Conservation (phyloP, 1,284 basidiomycete genomes). For the Cerioporus squamosus region DNA sequence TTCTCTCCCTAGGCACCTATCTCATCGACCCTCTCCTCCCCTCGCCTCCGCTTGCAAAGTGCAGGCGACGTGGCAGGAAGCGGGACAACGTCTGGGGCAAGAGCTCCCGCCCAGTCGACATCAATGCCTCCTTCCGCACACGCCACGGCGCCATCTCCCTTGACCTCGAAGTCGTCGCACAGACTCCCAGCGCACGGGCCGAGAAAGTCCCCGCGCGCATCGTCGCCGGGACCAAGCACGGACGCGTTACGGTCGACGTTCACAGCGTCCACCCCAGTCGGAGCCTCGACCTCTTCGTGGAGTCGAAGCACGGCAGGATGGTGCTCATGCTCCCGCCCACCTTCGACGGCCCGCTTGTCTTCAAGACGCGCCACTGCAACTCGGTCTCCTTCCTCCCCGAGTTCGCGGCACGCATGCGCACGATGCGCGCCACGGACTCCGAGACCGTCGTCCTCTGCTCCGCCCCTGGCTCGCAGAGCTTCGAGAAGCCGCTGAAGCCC, state of each 20-base stretch:
- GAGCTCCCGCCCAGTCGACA: slow-evolving; percentile 6
- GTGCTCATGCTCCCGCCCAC: slow-evolving; percentile 32
- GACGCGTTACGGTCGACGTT: slow-evolving; percentile 31
- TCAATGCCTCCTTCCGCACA: slow-evolving; percentile 34
- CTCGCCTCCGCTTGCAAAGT: not conserved
- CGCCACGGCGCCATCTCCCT: slow-evolving; percentile 32
- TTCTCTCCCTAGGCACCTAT: slow-evolving; percentile 15
- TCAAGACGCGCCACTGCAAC: slow-evolving; percentile 24
- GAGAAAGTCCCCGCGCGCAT: slow-evolving; percentile 23
- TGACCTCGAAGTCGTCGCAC: slow-evolving; percentile 19
- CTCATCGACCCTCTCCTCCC: slow-evolving; percentile 23
- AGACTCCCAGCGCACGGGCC: not conserved
- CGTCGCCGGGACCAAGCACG: slow-evolving; percentile 28
- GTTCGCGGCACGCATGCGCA: slow-evolving; percentile 30
- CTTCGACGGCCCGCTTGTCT: slow-evolving; percentile 31
- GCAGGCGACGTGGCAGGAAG: slow-evolving; percentile 1
- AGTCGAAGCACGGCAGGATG: slow-evolving; percentile 30
- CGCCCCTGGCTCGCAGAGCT: slow-evolving; percentile 6
- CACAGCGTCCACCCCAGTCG: slow-evolving; percentile 29
- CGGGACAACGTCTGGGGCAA: slow-evolving; percentile 14
- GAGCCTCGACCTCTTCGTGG: slow-evolving; percentile 32
- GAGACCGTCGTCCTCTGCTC: slow-evolving; percentile 31
- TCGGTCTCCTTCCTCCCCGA: slow-evolving; percentile 32
- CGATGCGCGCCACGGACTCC: slow-evolving; percentile 30
- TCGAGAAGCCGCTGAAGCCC: slow-evolving; percentile 7